Evolutionary conservation across 495 filamentous ascomycete species (phyloP).

Genomic region (Arthonia radiata): DNA sequence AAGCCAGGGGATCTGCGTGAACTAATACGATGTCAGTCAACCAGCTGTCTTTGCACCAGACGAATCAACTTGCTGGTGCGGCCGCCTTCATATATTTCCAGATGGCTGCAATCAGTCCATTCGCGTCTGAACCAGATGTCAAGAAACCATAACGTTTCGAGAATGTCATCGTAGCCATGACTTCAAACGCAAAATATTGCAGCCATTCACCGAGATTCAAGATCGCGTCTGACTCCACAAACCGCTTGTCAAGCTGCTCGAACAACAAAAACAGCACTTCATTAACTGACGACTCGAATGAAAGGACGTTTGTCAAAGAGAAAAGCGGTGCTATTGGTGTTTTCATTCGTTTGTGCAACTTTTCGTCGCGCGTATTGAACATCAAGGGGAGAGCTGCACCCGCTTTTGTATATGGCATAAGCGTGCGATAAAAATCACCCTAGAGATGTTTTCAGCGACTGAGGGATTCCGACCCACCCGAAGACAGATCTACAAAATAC

Average conservation of each 20-base stretch:
- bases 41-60: constrained; percentile 2
- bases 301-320: constrained; percentile 15
- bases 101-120: constrained; percentile 3
- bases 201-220: no score
- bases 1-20: constrained; percentile 17
- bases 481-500: no score
- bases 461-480: no score
- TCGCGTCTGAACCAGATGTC: constrained; percentile 1
- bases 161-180: no score
- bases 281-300: constrained; percentile 15
- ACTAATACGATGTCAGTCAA: constrained; percentile 9
- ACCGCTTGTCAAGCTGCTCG: constrained; percentile 11
- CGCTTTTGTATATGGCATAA: no score
- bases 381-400: not conserved
- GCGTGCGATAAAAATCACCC: not conserved
- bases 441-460: constrained; percentile 1
- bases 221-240: no score
- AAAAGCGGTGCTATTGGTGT: constrained; percentile 17
- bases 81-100: no score
- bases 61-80: no score
- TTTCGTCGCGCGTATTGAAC: constrained; percentile 1
- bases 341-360: constrained; percentile 14
- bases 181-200: no score
- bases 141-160: no score
- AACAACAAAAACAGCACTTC: constrained; percentile 10